Conservation (phyloP, 305 asterid species). For the Solanum chacoense region DNA sequence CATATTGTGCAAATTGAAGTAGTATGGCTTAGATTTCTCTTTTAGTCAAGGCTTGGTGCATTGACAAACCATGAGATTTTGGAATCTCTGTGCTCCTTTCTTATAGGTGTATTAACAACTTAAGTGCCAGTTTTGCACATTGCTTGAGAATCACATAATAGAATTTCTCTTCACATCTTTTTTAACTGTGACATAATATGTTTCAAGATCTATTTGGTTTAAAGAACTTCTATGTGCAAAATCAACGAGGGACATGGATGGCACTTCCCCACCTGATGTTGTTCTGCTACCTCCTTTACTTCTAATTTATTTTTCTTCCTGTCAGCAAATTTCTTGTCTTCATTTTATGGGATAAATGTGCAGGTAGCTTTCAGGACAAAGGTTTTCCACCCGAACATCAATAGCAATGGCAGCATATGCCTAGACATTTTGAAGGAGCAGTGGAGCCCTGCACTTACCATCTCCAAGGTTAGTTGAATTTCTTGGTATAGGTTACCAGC, state of each 20-base stretch:
- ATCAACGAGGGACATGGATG: neutral
- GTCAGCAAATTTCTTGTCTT: neutral
- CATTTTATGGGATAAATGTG: neutral
- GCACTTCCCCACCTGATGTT: neutral
- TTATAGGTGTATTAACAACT: neutral
- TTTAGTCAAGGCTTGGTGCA: neutral
- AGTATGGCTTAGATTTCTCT: neutral
- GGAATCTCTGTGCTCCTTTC: neutral
- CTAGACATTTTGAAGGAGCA: slow-evolving; percentile 24
- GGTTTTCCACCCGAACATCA: slow-evolving; percentile 22
- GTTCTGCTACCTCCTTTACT: neutral
- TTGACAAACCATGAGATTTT: neutral
- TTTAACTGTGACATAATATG: neutral
- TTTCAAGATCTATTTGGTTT: neutral
- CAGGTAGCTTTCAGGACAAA: slow-evolving; percentile 20
- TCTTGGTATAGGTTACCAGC: neutral
- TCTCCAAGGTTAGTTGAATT: slow-evolving; percentile 14
- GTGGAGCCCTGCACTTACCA: slow-evolving; percentile 23
- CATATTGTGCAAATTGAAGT: neutral
- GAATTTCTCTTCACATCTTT: neutral
- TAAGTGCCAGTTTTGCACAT: neutral
- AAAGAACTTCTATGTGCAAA: neutral
- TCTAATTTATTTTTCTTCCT: neutral
- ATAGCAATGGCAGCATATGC: slow-evolving; percentile 21
- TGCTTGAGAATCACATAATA: neutral